Conservation (phyloP, 306 rosid species). For the Dalbergia cochinchinensis region DNA sequence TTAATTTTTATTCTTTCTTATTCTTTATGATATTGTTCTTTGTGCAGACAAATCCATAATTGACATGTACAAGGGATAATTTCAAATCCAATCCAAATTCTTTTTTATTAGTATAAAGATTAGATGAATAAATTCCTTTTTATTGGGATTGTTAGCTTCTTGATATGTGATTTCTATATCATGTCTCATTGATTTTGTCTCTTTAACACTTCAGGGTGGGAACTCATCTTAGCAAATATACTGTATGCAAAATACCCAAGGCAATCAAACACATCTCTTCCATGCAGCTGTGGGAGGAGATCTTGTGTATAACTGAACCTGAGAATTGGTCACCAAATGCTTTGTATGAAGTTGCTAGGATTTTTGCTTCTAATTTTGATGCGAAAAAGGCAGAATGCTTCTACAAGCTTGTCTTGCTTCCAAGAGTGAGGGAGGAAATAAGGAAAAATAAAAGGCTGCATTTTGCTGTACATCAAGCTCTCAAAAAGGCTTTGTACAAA, state of each 20-base stretch:
- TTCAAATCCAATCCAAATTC: background rate
- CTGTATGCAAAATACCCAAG: constrained; percentile 78
- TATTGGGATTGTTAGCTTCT: constrained; percentile 9
- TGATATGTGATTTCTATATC: background rate
- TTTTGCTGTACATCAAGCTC: constrained; percentile 83
- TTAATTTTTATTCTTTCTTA: constrained; percentile 8
- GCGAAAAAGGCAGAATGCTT: constrained; percentile 78
- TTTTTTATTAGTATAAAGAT: no score
- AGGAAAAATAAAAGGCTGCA: constrained; percentile 79
- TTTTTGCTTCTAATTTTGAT: constrained; percentile 83
- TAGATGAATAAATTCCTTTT: background rate
- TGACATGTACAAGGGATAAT: constrained; percentile 79
- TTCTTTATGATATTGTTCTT: constrained; percentile 30
- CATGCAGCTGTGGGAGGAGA: constrained; percentile 80
- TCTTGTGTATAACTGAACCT: constrained; percentile 87
- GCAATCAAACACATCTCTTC: constrained; percentile 82
- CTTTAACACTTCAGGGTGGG: constrained; percentile 67
- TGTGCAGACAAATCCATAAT: constrained; percentile 68
- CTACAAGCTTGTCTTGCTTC: constrained; percentile 89
- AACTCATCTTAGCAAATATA: constrained; percentile 67
- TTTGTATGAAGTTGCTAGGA: constrained; percentile 80
- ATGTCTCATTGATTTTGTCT: constrained; percentile 1
- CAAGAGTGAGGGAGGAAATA: constrained; percentile 83
- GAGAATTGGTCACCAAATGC: constrained; percentile 97
- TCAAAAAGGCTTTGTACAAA: constrained; percentile 88